Evolutionary conservation across 2,329 filamentous ascomycete genomes (phyloP).

Genomic region (Pezizomycotina sp.): DNA sequence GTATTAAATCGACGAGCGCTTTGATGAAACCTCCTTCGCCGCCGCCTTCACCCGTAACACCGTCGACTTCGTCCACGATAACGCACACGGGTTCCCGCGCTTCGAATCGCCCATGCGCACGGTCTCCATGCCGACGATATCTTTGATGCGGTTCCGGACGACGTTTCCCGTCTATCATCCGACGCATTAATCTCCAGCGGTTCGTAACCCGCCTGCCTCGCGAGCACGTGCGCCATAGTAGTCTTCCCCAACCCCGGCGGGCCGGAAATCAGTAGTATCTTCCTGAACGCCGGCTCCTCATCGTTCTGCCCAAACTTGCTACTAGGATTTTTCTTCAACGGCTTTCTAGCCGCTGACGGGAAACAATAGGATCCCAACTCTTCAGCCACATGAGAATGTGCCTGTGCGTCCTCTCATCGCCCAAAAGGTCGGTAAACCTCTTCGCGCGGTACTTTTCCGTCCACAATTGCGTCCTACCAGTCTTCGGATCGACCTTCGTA

Average conservation of each 20-base stretch:
- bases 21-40: constrained; percentile 92
- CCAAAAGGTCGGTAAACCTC: constrained; percentile 82
- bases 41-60: constrained; percentile 56
- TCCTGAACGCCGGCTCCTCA: constrained; percentile 63
- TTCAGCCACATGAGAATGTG: constrained; percentile 87
- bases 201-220: constrained; percentile 86
- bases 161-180: constrained; percentile 83
- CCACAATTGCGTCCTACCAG: constrained; percentile 50
- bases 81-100: constrained; percentile 78
- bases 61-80: constrained; percentile 91
- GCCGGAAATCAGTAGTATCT: constrained; percentile 77
- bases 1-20: constrained; percentile 77
- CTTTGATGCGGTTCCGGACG: constrained; percentile 77
- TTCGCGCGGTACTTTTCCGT: constrained; percentile 92
- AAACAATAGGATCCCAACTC: constrained; percentile 81
- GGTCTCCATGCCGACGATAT: constrained; percentile 84
- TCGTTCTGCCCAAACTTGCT: constrained; percentile 34
- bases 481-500: constrained; percentile 16
- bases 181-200: constrained; percentile 96
- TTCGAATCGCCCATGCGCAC: constrained; percentile 57
- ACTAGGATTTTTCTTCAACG: constrained; percentile 35
- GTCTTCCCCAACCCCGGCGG: constrained; percentile 92
- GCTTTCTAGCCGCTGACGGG: constrained; percentile 50
- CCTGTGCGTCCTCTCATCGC: constrained; percentile 85
- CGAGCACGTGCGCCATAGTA: constrained; percentile 88